Percentiles rank a stretch among this genome's conserved stretches.
These are phyloP conservation scores for Ilyonectria destructans DNA, from an alignment of 2,329 filamentous ascomycete species.

Conservation along the genomic window DNA sequence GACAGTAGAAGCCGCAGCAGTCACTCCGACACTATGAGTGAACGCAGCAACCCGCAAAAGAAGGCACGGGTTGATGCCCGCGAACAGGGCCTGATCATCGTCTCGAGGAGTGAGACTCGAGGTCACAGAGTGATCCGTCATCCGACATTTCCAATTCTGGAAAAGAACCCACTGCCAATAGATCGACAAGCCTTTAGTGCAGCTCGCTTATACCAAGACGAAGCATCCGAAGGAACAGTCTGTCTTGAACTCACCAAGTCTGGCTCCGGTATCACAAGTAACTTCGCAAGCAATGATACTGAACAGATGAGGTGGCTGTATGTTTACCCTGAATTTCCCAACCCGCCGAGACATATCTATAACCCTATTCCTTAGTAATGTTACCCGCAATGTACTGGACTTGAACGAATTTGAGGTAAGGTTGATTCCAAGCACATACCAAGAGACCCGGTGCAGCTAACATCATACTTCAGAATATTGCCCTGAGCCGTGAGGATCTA, in stretches of 20 bases:
- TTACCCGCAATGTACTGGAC: neutral
- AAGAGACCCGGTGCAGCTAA: neutral
- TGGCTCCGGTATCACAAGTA: neutral
- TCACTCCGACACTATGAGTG: neutral
- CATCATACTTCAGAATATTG: slow-evolving; percentile 5
- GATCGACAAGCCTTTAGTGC: neutral
- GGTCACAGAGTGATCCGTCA: neutral
- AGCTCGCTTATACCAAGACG: slow-evolving; percentile 11
- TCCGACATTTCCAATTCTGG: slow-evolving; percentile 4
- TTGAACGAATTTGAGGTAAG: slow-evolving; percentile 12
- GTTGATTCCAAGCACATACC: neutral
- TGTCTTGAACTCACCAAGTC: slow-evolving; percentile 11
- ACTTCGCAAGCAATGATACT: neutral
- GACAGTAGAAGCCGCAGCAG: neutral
- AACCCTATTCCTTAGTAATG: slow-evolving; percentile 1
- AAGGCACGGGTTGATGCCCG: neutral
- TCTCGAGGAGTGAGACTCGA: neutral
- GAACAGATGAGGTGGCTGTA: slow-evolving; percentile 2
- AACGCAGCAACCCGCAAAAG: neutral
- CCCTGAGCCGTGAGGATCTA: neutral
- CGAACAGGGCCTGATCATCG: neutral
- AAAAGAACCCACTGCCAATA: neutral
- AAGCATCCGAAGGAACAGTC: neutral
- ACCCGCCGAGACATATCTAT: neutral
- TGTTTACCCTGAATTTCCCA: neutral